Percentiles rank a stretch among this genome's conserved stretches.
Conservation (phyloP, 164 flowering plant species). For the Paratinospora sagittata region DNA sequence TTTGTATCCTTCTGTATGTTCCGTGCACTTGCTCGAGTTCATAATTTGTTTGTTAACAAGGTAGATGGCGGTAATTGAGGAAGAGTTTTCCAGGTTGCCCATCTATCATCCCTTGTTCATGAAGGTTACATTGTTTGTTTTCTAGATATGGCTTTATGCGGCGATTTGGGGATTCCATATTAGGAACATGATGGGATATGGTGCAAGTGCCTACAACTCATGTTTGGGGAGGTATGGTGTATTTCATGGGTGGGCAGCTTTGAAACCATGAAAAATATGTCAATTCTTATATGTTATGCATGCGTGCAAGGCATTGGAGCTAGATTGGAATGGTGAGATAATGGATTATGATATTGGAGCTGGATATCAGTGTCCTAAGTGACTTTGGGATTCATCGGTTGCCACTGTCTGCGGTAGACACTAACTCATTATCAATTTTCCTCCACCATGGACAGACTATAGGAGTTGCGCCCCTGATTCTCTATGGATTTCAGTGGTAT, state of each 20-base stretch:
- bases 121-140: conserved; percentile 45
- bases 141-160: conserved; percentile 57
- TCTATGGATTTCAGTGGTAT: conserved; percentile 21
- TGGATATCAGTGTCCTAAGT: conserved; percentile 25
- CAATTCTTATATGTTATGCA: conserved; percentile 52
- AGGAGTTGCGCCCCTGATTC: conserved; percentile 16
- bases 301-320: conserved; percentile 19
- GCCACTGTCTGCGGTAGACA: conserved; percentile 18
- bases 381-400: conserved; percentile 17
- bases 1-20: conserved; percentile 4
- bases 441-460: background rate
- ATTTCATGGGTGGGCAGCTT: conserved; percentile 44
- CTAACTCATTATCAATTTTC: conserved; percentile 12
- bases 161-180: conserved; percentile 60
- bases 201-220: conserved; percentile 51
- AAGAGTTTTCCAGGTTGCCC: conserved; percentile 14
- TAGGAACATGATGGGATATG: conserved; percentile 58
- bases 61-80: conserved; percentile 14
- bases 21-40: conserved; percentile 13
- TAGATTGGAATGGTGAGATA: conserved; percentile 35
- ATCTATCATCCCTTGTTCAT: conserved; percentile 25
- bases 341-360: conserved; percentile 25
- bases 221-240: conserved; percentile 56
- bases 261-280: conserved; percentile 31
- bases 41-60: conserved; percentile 13